phyloP scores from a whole-genome alignment of 2,329 filamentous ascomycete genomes.

The Akanthomyces dipterigenus region DNA sequence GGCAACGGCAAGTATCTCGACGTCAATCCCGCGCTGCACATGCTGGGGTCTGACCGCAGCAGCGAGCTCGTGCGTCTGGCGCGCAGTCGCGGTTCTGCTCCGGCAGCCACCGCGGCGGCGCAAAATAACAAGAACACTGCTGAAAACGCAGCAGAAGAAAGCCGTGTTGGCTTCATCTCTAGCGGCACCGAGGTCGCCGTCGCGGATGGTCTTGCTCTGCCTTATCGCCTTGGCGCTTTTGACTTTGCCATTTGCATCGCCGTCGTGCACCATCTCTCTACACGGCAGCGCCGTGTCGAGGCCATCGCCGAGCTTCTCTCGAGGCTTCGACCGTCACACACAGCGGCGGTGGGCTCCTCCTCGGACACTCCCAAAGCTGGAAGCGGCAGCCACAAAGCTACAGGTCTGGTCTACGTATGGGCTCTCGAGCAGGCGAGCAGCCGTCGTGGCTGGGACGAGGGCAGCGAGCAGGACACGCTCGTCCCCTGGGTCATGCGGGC shows the following conservation, averaged over 20 bases:
- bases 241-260: constrained; percentile 95
- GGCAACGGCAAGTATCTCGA: constrained; percentile 94
- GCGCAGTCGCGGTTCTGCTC: constrained; percentile 22
- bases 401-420: constrained; percentile 85
- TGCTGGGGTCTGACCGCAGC: constrained; percentile 80
- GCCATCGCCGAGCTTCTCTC: constrained; percentile 63
- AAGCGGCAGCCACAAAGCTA: constrained; percentile 39
- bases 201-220: constrained; percentile 77
- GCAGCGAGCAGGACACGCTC: constrained; percentile 80
- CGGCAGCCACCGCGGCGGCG: neutral
- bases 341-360: constrained; percentile 40
- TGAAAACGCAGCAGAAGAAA: neutral
- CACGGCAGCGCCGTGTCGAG: constrained; percentile 61
- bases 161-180: neutral
- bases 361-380: neutral
- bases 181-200: constrained; percentile 61
- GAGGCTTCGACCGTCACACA: neutral
- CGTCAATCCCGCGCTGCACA: constrained; percentile 70
- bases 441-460: constrained; percentile 81
- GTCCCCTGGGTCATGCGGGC: constrained; percentile 80
- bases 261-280: constrained; percentile 89
- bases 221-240: constrained; percentile 53
- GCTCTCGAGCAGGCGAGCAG: constrained; percentile 86
- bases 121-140: neutral
- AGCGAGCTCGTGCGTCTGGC: constrained; percentile 48